Base-by-base conservation (phyloP, 129 eudicot genomes). In the Pseudognaphalium luteoalbum region DNA sequence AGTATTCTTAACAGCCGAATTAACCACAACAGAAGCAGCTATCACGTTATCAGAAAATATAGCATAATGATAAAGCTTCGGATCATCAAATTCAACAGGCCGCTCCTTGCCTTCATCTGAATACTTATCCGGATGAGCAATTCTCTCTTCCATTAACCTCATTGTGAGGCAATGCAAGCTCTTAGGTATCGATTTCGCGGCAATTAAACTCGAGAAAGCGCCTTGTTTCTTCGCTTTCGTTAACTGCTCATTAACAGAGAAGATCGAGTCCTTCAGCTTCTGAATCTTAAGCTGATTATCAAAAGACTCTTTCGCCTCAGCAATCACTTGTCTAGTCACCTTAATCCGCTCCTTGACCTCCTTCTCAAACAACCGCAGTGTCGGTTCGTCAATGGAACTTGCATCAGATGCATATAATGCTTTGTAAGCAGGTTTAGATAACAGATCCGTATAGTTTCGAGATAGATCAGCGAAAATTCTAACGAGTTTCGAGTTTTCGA, bases 21-120 rank as follows among this genome's bases (percentile, higher is more conserved):
- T 92, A 4, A 92, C 96, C 85, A 92, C 98, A 42, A 92, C 98
- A 2, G 98, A 92, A 58, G 98, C 98, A 66, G 98, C 98, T 51
- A 92, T 64, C 61, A 92, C 98, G 42, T 92, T 92, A 73, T 92
- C 98, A 0, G 98, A 92, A 60, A 92, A 92, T 15, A 92, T 92
- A 3, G 98, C 98, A 59, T 92, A 92, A 76, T 92, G 98, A 75
- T 88, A 92, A 76, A 90, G 92, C 77, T 81, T 90, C 0, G 98
- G 96, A 81, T 92, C 98, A 73, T 92, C 98, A 44, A 92, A 70
- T 34, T 87, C 96, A 7, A 82, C 92, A n/a, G 86, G 87, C 4
- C 82, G 73, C 5, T 89, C 78, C 78, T 92, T 90, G 19, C 91
- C 98, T 76, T 92, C 96, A 76, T 92, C 98, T 0, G 88, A 68